Base-by-base conservation (phyloP, 2,329 filamentous ascomycete species). In the Colletotrichum coccodes region DNA sequence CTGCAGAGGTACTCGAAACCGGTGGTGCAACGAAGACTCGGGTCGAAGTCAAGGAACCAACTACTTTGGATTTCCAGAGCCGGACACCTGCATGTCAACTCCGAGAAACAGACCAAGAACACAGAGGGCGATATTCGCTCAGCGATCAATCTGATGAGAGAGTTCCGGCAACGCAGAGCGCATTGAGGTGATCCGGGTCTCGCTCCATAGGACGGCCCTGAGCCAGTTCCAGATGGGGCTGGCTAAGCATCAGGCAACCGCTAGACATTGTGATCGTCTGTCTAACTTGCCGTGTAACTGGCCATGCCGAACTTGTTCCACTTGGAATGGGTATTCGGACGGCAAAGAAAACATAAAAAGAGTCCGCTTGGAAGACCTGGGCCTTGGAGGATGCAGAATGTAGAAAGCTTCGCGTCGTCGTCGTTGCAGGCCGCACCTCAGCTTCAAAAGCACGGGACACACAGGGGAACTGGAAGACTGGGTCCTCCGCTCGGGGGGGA, bases 391-490 rank as follows among this genome's bases (percentile, higher is more conserved):
- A 23, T 46, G 28, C 23, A 53, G 21, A 11, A 21, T 56, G 52
- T 18, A 26, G 18, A 38, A 23, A 36, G 47, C 50, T 11, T 26
- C 3, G n/a, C 36, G 26, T 28, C n/a, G 16, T 58, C 47, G 58
- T 60, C 60, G 32, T 52, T 34, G 14, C 21, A 49, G 60, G 42
- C 60, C 58, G 60, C 60, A 64, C 23, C 28, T 58, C 46, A 57
- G 34, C 14, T n/a, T 23, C 26, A 42, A 34, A 26, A 28, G 38
- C 64, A 67, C 52, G 40, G 52, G 36, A 52, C 52, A 58, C 7
- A 16, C 44, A 28, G 28, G 44, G 59, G 34, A 14, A 36, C 40
- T 42, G 32, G 16, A 21, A 64, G 21, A 30, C 26, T 36, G 38
- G 56, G 46, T 56, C n/a, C 11, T 44, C 36, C 58, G 30, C 21